Conservation (phyloP, 2,329 filamentous ascomycete genomes). For the Calycina marina region DNA sequence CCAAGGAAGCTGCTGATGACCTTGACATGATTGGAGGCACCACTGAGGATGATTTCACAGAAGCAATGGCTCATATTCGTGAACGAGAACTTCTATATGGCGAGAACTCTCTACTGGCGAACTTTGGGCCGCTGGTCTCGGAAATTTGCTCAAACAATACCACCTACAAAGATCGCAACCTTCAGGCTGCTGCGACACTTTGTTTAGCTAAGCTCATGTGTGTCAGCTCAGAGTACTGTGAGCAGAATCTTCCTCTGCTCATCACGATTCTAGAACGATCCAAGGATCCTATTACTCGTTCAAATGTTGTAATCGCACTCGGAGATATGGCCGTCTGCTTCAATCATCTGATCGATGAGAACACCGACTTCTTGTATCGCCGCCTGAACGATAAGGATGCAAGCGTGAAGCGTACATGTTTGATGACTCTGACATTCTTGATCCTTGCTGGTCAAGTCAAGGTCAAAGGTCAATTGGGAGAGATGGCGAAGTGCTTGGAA, state of each 20-base stretch:
- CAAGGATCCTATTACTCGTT: conserved; percentile 79
- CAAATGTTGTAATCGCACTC: conserved; percentile 90
- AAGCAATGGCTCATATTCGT: conserved; percentile 71
- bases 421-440: conserved; percentile 96
- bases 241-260: conserved; percentile 77
- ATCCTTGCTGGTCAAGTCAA: conserved; percentile 97
- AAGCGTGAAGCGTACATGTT: conserved; percentile 88
- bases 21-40: conserved; percentile 94
- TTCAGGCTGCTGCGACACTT: conserved; percentile 85
- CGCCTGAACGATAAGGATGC: conserved; percentile 77
- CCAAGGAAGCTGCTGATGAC: conserved; percentile 65
- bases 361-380: conserved; percentile 94
- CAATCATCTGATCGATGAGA: conserved; percentile 97
- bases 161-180: conserved; percentile 72
- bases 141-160: conserved; percentile 95
- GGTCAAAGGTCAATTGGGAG: conserved; percentile 94
- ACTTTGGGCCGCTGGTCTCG: conserved; percentile 80
- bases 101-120: conserved; percentile 67
- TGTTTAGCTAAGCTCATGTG: conserved; percentile 99
- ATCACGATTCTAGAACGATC: conserved; percentile 98
- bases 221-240: conserved; percentile 91
- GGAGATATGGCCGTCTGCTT: conserved; percentile 99
- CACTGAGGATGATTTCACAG: conserved; percentile 84
- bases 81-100: conserved; percentile 77
- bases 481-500: conserved; percentile 98